A percentile compares a stretch with the other conserved stretches of the same genome.
phyloP scores from a whole-genome alignment of 1,284 basidiomycete species.

The Flammula alnicola region DNA sequence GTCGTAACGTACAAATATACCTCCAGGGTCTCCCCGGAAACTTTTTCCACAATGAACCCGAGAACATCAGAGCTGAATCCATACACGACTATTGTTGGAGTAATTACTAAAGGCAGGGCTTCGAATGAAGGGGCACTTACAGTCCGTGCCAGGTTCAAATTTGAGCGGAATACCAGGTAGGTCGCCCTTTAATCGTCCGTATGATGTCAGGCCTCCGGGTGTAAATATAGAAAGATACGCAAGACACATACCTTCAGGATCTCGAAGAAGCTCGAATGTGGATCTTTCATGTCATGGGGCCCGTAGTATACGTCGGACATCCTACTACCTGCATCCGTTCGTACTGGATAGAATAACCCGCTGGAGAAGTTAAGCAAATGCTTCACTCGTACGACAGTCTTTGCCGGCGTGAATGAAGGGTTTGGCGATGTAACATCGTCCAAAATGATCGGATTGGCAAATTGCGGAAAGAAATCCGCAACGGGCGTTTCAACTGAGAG shows the following conservation, averaged over 20 bases:
- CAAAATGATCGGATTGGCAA: conserved; percentile 32
- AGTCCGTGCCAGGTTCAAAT: conserved; percentile 37
- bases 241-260: conserved; percentile 24
- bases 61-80: conserved; percentile 31
- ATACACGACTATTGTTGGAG: conserved; percentile 16
- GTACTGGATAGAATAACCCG: conserved; percentile 29
- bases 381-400: conserved; percentile 21
- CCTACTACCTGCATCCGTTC: conserved; percentile 4
- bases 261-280: conserved; percentile 26
- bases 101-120: not conserved
- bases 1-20: conserved; percentile 27
- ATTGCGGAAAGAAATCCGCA: conserved; percentile 28
- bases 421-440: conserved; percentile 13
- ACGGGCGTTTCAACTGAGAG: conserved; percentile 28
- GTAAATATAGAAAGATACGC: too few species aligned
- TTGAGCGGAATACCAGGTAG: conserved; percentile 31
- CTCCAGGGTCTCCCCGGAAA: conserved; percentile 31
- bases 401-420: conserved; percentile 22
- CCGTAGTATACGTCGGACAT: conserved; percentile 15
- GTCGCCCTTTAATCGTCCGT: conserved; percentile 21
- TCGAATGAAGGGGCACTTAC: conserved; percentile 19
- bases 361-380: conserved; percentile 39
- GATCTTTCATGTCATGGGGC: conserved; percentile 21
- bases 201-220: conserved; percentile 8
- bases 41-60: conserved; percentile 32